Percentiles rank a stretch among this genome's conserved stretches.
phyloP scores from a whole-genome alignment of 2,329 filamentous ascomycete species.

The Orbilia javanica region DNA sequence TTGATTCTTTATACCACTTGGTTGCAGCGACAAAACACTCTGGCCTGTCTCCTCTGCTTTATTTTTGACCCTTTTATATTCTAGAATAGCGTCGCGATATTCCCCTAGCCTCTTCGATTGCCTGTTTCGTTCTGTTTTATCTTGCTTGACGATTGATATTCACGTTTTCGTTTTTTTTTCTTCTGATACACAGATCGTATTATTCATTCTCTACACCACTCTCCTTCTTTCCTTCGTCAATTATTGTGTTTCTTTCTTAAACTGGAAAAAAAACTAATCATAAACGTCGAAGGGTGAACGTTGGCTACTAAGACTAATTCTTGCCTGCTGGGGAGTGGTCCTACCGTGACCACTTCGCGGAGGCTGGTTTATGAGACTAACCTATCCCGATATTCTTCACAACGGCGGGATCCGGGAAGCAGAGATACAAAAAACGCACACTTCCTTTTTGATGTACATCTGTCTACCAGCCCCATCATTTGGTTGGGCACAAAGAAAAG shows the following conservation, averaged over 20 bases:
- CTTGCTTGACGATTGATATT: slow-evolving; percentile 4
- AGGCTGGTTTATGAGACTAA: too few species aligned
- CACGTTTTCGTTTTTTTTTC: slow-evolving; percentile 1
- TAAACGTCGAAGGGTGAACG: slow-evolving; percentile 5
- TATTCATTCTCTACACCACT: slow-evolving; percentile 21
- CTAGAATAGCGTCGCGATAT: slow-evolving; percentile 58
- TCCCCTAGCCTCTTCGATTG: slow-evolving; percentile 1
- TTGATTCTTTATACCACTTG: slow-evolving; percentile 46
- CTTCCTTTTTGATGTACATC: background rate
- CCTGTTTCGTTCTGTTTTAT: background rate
- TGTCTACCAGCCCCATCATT: slow-evolving; percentile 5
- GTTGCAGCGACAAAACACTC: slow-evolving; percentile 38
- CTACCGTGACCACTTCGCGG: too few species aligned
- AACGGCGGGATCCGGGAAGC: background rate
- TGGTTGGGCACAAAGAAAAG: background rate
- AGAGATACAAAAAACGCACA: background rate
- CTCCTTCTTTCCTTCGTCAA: slow-evolving; percentile 21
- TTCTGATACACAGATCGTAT: slow-evolving; percentile 9
- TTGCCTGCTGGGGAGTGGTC: background rate
- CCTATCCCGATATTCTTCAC: slow-evolving; percentile 2
- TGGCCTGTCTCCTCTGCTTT: slow-evolving; percentile 12
- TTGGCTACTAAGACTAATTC: slow-evolving; percentile 16
- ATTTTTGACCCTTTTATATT: slow-evolving; percentile 13
- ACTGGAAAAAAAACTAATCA: slow-evolving; percentile 26
- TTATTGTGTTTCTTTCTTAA: slow-evolving; percentile 16